Evolutionary conservation across 176 grass and related monocot species (phyloP).

Genomic region (Triticum timopheevii): DNA sequence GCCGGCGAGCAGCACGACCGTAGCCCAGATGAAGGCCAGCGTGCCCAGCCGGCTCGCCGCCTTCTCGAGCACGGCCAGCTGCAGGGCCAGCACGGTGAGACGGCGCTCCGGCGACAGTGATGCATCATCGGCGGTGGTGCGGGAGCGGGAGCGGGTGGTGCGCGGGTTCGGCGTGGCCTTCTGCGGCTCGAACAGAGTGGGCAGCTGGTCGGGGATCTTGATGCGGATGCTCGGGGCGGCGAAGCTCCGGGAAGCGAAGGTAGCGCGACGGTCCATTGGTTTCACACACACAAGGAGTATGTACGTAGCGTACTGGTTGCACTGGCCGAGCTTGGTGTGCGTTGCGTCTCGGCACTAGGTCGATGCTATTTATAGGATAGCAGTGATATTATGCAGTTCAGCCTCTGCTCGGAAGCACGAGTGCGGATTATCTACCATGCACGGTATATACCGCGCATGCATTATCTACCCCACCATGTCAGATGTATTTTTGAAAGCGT

Average conservation of each 20-base stretch:
- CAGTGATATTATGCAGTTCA: too few species aligned
- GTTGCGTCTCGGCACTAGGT: too few species aligned
- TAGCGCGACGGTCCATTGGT: constrained; percentile 32
- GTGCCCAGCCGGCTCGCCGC: constrained; percentile 68
- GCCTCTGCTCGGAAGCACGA: too few species aligned
- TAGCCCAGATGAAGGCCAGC: constrained; percentile 75
- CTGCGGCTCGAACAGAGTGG: constrained; percentile 58
- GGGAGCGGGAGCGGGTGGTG: constrained; percentile 6
- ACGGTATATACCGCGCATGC: too few species aligned
- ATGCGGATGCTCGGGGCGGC: constrained; percentile 18
- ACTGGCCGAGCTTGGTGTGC: too few species aligned
- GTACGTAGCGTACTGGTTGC: not conserved
- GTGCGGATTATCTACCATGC: too few species aligned
- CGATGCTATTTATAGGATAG: too few species aligned
- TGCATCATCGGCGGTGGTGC: not conserved
- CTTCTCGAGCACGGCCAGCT: constrained; percentile 70
- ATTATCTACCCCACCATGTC: too few species aligned
- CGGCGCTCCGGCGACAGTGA: constrained; percentile 43
- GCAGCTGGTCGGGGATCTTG: constrained; percentile 38
- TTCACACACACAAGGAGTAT: not conserved
- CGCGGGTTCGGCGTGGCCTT: constrained; percentile 17
- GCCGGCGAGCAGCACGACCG: constrained; percentile 69
- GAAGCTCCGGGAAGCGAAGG: constrained; percentile 9
- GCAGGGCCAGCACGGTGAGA: constrained; percentile 61
- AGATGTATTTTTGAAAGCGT: too few species aligned